These are phyloP conservation scores for Triangularia setosa DNA, from an alignment of 2,329 filamentous ascomycete species.

Conservation along the genomic window DNA sequence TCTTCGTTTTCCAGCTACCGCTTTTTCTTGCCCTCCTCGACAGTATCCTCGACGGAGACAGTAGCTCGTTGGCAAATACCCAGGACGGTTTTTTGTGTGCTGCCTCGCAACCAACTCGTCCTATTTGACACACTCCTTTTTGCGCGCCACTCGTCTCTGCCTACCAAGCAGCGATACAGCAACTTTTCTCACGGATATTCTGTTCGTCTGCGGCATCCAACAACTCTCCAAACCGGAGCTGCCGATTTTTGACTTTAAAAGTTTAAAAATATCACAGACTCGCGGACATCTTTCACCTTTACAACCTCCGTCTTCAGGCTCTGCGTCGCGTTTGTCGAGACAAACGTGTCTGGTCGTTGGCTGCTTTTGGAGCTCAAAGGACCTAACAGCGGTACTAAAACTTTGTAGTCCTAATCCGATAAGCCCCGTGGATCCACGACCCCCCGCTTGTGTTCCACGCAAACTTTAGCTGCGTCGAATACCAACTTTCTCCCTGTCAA, in stretches of 20 bases:
- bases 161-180: background rate
- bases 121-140: background rate
- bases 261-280: conserved; percentile 24
- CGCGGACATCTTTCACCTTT: conserved; percentile 15
- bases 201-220: conserved; percentile 17
- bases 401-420: conserved; percentile 16
- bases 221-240: conserved; percentile 18
- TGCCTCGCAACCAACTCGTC: background rate
- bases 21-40: background rate
- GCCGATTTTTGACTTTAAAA: conserved; percentile 29
- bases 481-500: conserved; percentile 26
- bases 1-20: background rate
- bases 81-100: background rate
- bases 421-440: conserved; percentile 24
- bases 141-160: background rate
- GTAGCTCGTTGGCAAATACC: background rate
- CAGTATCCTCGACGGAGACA: background rate
- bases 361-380: conserved; percentile 7
- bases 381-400: background rate
- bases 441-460: conserved; percentile 28
- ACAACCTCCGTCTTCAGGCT: conserved; percentile 1
- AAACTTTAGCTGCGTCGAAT: conserved; percentile 27
- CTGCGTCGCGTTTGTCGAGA: background rate
- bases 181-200: background rate
- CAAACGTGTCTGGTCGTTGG: conserved; percentile 7